Conservation (phyloP, 768 basidiomycete species). For the Xerocomus potaroensis region DNA sequence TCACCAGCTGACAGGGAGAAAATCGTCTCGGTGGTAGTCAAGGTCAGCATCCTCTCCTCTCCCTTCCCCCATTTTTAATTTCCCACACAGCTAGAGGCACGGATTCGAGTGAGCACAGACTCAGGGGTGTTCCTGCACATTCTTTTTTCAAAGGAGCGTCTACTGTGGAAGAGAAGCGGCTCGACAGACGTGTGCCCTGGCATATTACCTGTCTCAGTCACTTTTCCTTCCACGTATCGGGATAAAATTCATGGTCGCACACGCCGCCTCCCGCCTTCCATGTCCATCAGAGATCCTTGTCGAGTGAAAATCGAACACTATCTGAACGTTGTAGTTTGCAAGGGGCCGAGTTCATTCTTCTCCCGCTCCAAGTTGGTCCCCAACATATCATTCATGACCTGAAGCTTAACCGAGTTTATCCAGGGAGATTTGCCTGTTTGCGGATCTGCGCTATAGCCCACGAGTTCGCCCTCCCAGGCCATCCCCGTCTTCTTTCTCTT, state of each 20-base stretch:
- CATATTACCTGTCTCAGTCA: slow-evolving; percentile 26
- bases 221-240: slow-evolving; percentile 27
- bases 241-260: slow-evolving; percentile 18
- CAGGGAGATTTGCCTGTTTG: slow-evolving; percentile 23
- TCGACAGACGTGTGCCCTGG: slow-evolving; percentile 23
- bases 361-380: slow-evolving; percentile 19
- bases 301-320: slow-evolving; percentile 24
- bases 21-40: slow-evolving; percentile 24
- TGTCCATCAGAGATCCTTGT: slow-evolving; percentile 23
- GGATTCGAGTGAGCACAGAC: slow-evolving; percentile 15
- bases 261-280: slow-evolving; percentile 29
- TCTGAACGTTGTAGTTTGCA: slow-evolving; percentile 24
- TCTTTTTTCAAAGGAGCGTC: slow-evolving; percentile 23
- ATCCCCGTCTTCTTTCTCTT: slow-evolving; percentile 20
- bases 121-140: slow-evolving; percentile 5
- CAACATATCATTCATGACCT: neutral
- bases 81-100: slow-evolving; percentile 22
- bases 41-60: slow-evolving; percentile 16
- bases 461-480: slow-evolving; percentile 32
- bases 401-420: slow-evolving; percentile 2
- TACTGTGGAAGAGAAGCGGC: slow-evolving; percentile 20
- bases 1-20: slow-evolving; percentile 22
- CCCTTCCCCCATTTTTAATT: neutral
- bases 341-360: slow-evolving; percentile 16
- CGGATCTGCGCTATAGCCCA: slow-evolving; percentile 25